Evolutionary conservation across 192 early-diverging fungal species (phyloP).

Genomic region (Podila epigama): DNA sequence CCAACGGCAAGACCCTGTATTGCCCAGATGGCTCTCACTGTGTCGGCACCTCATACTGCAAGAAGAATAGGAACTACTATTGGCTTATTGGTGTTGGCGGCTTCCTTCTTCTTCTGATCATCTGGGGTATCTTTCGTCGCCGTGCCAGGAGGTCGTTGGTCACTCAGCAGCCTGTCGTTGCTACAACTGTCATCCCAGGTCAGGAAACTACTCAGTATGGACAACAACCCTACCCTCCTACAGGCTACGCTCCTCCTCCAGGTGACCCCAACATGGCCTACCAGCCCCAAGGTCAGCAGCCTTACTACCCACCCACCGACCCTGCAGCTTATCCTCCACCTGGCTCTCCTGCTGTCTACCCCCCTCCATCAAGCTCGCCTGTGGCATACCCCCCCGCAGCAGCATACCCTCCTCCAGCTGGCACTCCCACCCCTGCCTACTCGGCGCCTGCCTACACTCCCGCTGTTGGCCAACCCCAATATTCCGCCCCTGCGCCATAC

Average conservation of each 20-base stretch:
- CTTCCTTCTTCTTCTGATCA: slow-evolving; percentile 5
- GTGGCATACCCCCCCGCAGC: neutral
- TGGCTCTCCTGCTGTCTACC: neutral
- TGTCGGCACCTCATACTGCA: neutral
- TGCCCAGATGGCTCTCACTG: slow-evolving; percentile 24
- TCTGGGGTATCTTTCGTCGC: slow-evolving; percentile 2
- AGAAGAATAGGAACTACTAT: slow-evolving; percentile 25
- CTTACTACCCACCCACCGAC: slow-evolving; percentile 15
- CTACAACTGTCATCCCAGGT: neutral
- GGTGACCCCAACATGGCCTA: slow-evolving; percentile 47
- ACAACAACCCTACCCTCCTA: neutral
- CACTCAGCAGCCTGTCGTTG: slow-evolving; percentile 4
- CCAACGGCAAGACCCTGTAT: neutral
- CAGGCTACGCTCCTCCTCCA: slow-evolving; percentile 20
- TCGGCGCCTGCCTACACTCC: neutral
- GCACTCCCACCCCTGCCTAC: neutral
- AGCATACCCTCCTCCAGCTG: slow-evolving; percentile 4
- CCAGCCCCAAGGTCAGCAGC: neutral
- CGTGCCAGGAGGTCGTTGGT: neutral
- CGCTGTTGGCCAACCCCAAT: slow-evolving; percentile 9
- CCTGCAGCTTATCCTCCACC: neutral
- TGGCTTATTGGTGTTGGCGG: slow-evolving; percentile 31
- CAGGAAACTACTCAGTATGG: slow-evolving; percentile 6
- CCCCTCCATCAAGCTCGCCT: neutral
- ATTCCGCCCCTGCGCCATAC: slow-evolving; percentile 17